These are phyloP conservation scores for Ogataea salicorniae DNA, from an alignment of 805 yeast genomes.

Conservation along the genomic window DNA sequence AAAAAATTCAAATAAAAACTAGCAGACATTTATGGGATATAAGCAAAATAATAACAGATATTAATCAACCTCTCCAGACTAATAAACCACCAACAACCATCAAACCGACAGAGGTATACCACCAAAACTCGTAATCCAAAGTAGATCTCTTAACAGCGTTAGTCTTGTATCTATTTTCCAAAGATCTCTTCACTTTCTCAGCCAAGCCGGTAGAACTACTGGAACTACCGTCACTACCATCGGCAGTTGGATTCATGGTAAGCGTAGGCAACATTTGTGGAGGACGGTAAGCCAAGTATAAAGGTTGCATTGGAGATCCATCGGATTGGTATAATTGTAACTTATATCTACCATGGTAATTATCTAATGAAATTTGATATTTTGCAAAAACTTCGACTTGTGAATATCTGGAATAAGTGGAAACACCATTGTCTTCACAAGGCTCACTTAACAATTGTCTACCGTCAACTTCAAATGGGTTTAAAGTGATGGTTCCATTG, in stretches of 20 bases:
- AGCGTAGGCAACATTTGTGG: constrained; percentile 94
- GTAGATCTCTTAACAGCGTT: constrained; percentile 49
- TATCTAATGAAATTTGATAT: constrained; percentile 59
- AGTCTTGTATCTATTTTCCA: constrained; percentile 77
- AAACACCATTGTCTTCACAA: constrained; percentile 57
- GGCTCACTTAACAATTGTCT: constrained; percentile 88
- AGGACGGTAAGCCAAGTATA: constrained; percentile 88
- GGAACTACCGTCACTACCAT: constrained; percentile 19
- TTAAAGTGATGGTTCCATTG: constrained; percentile 65
- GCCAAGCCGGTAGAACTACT: constrained; percentile 22
- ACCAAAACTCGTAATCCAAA: constrained; percentile 43
- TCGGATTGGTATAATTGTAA: constrained; percentile 71
- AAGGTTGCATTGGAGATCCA: constrained; percentile 78
- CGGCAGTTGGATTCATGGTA: constrained; percentile 79
- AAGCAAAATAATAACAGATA: no score
- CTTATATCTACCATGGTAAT: constrained; percentile 78
- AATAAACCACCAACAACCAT: constrained; percentile 28
- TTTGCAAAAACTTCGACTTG: constrained; percentile 58
- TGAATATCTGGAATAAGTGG: constrained; percentile 65
- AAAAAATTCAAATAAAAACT: neutral
- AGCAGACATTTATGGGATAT: neutral
- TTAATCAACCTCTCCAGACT: constrained; percentile 17
- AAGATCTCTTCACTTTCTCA: constrained; percentile 56
- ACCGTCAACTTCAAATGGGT: constrained; percentile 84
- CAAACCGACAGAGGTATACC: constrained; percentile 51